Conservation (phyloP, 306 rosid genomes). For the Casuarina glauca region DNA sequence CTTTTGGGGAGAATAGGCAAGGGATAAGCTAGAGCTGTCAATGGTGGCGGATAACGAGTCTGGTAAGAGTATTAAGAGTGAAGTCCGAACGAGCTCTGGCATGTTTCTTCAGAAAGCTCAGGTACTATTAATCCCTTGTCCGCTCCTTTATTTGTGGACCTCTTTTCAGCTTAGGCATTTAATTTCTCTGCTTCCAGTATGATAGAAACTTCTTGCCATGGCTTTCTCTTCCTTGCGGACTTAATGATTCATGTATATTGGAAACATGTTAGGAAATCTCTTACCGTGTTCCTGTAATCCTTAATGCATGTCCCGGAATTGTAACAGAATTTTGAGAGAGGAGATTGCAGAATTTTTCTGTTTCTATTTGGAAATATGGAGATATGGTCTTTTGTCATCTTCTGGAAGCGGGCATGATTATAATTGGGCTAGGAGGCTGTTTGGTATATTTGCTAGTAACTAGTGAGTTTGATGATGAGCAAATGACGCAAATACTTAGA, state of each 20-base stretch:
- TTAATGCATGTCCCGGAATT: not conserved
- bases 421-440: not conserved
- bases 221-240: not conserved
- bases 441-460: not conserved
- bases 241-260: not conserved
- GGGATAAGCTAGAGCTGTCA: slow-evolving; percentile 74
- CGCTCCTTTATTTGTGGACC: not conserved
- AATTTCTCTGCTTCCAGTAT: not conserved
- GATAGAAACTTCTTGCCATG: not conserved
- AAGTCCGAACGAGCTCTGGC: slow-evolving; percentile 94
- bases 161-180: not conserved
- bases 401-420: not conserved
- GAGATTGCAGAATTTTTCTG: not conserved
- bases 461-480: not conserved
- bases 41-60: slow-evolving; percentile 93
- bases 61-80: slow-evolving; percentile 73
- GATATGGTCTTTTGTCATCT: not conserved
- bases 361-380: not conserved
- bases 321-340: not conserved
- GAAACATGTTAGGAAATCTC: not conserved
- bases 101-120: slow-evolving; percentile 79
- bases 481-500: not conserved
- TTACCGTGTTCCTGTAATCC: not conserved
- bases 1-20: slow-evolving; percentile 55
- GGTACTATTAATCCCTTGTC: slow-evolving; percentile 37